phyloP scores from a whole-genome alignment of 2,329 filamentous ascomycete genomes.

The Neurospora crassa region DNA sequence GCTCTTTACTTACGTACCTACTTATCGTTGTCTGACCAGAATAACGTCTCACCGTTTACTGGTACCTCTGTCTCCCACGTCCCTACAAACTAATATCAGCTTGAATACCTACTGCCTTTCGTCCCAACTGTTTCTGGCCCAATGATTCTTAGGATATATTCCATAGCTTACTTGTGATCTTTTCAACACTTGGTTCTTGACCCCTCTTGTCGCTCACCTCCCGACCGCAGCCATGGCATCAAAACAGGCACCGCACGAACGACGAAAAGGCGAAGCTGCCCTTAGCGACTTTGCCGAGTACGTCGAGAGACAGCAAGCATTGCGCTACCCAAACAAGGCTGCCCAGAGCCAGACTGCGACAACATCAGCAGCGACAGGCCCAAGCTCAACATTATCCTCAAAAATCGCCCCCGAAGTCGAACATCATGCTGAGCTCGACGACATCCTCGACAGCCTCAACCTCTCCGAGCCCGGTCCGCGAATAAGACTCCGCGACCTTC shows the following conservation, averaged over 20 bases:
- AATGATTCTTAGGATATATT: constrained; percentile 20
- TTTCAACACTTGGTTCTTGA: background rate
- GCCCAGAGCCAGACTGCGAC: constrained; percentile 17
- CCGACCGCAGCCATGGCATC: constrained; percentile 38
- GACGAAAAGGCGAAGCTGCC: constrained; percentile 79
- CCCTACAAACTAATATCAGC: background rate
- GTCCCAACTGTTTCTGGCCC: background rate
- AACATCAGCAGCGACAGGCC: constrained; percentile 19
- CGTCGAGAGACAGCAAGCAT: constrained; percentile 83
- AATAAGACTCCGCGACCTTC: constrained; percentile 63
- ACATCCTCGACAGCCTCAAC: constrained; percentile 84
- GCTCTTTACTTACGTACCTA: background rate
- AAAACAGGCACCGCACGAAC: constrained; percentile 64
- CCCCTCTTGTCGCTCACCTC: background rate
- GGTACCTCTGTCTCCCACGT: background rate
- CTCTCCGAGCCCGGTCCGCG: constrained; percentile 59
- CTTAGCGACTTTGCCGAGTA: constrained; percentile 97
- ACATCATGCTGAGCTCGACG: constrained; percentile 78
- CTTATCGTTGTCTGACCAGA: background rate
- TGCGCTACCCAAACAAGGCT: constrained; percentile 46
- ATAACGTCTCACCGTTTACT: background rate
- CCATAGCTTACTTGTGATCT: background rate
- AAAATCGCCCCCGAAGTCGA: constrained; percentile 24
- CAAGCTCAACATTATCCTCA: constrained; percentile 21
- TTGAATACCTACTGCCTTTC: background rate